A percentile compares a stretch with the other conserved stretches of the same genome.
phyloP scores from a whole-genome alignment of 139 green algal species.

The Pseudopediastrum boryanum region DNA sequence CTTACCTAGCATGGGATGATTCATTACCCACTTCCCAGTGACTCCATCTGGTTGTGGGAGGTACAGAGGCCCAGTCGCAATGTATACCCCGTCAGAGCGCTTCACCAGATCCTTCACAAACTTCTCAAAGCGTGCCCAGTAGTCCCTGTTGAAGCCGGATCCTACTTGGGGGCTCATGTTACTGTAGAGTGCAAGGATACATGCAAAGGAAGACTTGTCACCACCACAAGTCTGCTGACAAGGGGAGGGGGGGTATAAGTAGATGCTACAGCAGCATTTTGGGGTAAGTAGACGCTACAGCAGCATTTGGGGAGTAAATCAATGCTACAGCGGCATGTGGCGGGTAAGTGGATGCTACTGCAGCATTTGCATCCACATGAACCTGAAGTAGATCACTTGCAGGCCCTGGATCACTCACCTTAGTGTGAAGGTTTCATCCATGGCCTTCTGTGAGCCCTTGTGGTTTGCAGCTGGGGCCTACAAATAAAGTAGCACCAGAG shows the following conservation, averaged over 20 bases:
- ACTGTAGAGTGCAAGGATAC: constrained; percentile 33
- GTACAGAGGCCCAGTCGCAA: constrained; percentile 89
- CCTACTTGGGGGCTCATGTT: constrained; percentile 73
- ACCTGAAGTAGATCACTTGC: not conserved
- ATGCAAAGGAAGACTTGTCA: not conserved
- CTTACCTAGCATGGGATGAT: constrained; percentile 75
- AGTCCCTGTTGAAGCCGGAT: constrained; percentile 92
- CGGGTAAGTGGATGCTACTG: no score
- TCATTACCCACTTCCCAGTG: constrained; percentile 64
- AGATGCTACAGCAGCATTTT: no score
- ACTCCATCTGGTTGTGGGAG: constrained; percentile 40
- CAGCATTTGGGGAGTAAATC: no score
- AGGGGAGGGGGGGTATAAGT: no score
- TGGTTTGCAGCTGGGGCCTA: constrained; percentile 86
- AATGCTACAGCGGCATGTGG: no score
- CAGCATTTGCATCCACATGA: constrained; percentile 15
- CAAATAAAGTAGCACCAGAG: not conserved
- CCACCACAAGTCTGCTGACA: not conserved
- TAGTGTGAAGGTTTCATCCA: constrained; percentile 92
- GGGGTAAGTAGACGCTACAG: no score
- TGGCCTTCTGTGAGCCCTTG: constrained; percentile 75
- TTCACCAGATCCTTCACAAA: constrained; percentile 75
- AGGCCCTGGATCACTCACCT: no score
- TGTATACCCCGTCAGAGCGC: constrained; percentile 69
- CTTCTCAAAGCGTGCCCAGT: constrained; percentile 94